phyloP scores from a whole-genome alignment of 176 grass and related monocot species.

The Musa itinerans region DNA sequence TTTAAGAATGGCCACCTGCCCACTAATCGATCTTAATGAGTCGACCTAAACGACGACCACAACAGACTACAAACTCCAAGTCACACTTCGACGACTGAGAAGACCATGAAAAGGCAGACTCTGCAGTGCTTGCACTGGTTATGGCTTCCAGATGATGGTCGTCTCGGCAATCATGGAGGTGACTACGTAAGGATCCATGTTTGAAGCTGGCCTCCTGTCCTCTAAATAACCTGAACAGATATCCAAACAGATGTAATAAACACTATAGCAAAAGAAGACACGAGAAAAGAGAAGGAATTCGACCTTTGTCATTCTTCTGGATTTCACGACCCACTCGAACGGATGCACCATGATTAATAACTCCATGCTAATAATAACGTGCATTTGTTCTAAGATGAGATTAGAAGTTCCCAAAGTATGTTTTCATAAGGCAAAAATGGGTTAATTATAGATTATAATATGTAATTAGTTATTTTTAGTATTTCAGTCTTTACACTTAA shows the following conservation, averaged over 20 bases:
- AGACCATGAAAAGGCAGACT: neutral
- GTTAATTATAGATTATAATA: too few species aligned
- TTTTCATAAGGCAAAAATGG: too few species aligned
- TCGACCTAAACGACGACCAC: too few species aligned
- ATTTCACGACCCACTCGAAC: constrained; percentile 71
- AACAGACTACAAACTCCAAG: neutral
- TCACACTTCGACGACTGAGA: neutral
- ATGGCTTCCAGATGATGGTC: constrained; percentile 70
- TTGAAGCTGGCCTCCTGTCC: constrained; percentile 90
- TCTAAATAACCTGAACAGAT: constrained; percentile 62
- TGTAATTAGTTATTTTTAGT: too few species aligned
- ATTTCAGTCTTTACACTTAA: too few species aligned
- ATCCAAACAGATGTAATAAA: neutral
- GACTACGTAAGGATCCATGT: too few species aligned
- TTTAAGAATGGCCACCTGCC: too few species aligned
- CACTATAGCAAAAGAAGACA: neutral
- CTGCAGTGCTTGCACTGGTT: neutral
- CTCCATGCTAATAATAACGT: too few species aligned
- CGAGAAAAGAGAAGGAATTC: neutral
- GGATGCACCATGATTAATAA: too few species aligned
- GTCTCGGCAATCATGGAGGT: constrained; percentile 93
- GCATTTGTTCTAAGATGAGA: too few species aligned
- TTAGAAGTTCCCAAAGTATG: too few species aligned
- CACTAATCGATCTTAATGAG: too few species aligned
- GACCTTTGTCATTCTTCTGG: constrained; percentile 81